phyloP scores from a whole-genome alignment of 2,329 filamentous ascomycete genomes.

The Acephala macrosclerotiorum region DNA sequence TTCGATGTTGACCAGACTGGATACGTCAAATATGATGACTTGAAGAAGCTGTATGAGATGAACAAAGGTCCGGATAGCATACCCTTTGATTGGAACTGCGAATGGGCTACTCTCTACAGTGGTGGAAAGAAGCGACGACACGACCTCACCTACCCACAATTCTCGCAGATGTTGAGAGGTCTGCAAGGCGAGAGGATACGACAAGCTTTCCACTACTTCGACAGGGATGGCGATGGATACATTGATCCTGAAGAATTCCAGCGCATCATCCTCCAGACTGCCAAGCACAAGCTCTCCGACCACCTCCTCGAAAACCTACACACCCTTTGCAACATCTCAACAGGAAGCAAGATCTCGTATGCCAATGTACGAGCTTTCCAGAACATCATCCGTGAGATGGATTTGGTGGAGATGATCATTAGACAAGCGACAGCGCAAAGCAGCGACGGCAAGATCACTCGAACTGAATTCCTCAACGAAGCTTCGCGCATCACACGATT shows the following conservation, averaged over 20 bases:
- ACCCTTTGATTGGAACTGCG: conserved; percentile 95
- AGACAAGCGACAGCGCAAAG: conserved; percentile 86
- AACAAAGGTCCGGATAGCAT: conserved; percentile 88
- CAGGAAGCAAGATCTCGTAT: conserved; percentile 93
- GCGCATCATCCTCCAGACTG: conserved; percentile 92
- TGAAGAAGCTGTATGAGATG: conserved; percentile 83
- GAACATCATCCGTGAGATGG: conserved; percentile 98
- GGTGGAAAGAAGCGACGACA: conserved; percentile 88
- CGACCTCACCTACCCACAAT: conserved; percentile 93
- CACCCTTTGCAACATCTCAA: conserved; percentile 93
- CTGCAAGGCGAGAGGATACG: conserved; percentile 95
- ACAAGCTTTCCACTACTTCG: conserved; percentile 92
- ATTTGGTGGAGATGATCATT: conserved; percentile 92
- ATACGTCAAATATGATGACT: conserved; percentile 87
- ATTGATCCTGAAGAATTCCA: conserved; percentile 97
- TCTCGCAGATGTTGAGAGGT: conserved; percentile 96
- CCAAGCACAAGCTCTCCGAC: conserved; percentile 95
- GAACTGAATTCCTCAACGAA: conserved; percentile 93
- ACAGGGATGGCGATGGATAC: conserved; percentile 91
- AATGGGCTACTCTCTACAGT: conserved; percentile 95
- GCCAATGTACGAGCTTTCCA: conserved; percentile 97
- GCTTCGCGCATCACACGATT: conserved; percentile 91
- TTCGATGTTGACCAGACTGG: conserved; percentile 90
- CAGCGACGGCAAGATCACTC: conserved; percentile 89
- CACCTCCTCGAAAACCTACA: conserved; percentile 90